Base-by-base conservation (phyloP, 1,139 yeast genomes). In the Meyerozyma guilliermondii region DNA sequence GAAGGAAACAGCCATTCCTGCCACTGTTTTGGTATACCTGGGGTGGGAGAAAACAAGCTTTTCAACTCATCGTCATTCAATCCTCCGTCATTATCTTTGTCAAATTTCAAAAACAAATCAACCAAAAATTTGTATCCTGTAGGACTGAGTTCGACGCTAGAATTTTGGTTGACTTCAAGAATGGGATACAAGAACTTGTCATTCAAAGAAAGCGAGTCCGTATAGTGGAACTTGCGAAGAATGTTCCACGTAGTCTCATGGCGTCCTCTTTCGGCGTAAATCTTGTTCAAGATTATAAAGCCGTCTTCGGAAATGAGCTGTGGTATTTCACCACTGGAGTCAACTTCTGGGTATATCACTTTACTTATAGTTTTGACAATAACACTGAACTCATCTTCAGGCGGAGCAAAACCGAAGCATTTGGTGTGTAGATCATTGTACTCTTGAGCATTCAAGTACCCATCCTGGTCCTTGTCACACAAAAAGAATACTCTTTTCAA, bases 201-300 rank as follows among this genome's bases (percentile, higher is more conserved):
- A 52, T 81, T 82, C 28, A 92, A 71, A 1, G 96, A 88, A 10
- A 92, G 66, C 0, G 98, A 89, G 56, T 92, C 94, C 0, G 98
- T 91, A 55, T 92, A 92, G 55, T 87, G 87, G 61, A 87, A 92
- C 1, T 89, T 78, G 42, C 98, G 64, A 26, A 92, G 60, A 17
- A 92, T 87, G 0, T 96, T 95, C 98, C 98, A 92, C 0, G 88
- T 84, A 0, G 98, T 91, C 59, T 92, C 98, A 59, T 92, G 98
- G 36, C 98, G 70, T 0, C 98, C 98, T 37, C 80, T 78, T 52
- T 88, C 95, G 1, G 95, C 95, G 58, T 85, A 92, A 29, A 86
- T 65, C 54, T 84, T 85, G 61, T 88, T 88, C 42, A 92, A 65
- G 1, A 80, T 65, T 5, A 92, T 65, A 54, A 92, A 92, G 0